Conservation (phyloP, 176 grass and related monocot species). For the Carex littledalei region DNA sequence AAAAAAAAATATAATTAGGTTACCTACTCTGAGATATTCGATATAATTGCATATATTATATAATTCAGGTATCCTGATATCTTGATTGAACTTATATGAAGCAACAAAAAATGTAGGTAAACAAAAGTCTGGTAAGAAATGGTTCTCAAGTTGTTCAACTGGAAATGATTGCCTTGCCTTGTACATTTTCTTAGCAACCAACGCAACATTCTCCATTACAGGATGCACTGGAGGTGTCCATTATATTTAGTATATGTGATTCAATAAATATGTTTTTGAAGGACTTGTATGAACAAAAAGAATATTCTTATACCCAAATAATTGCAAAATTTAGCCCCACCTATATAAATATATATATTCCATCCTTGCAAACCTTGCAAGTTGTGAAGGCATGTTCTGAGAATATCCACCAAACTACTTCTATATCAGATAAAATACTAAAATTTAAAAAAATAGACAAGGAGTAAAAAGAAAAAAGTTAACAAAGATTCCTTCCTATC, state of each 20-base stretch:
- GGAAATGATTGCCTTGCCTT: neutral
- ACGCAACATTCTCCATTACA: neutral
- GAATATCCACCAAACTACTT: conserved; percentile 19
- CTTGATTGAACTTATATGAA: neutral
- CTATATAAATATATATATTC: neutral
- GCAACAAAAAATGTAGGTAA: neutral
- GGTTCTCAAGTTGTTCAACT: neutral
- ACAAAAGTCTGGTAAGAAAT: neutral
- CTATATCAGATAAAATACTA: neutral
- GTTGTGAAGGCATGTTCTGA: neutral
- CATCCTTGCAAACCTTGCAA: neutral
- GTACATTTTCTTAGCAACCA: neutral
- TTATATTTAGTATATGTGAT: no score
- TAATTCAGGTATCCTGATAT: neutral
- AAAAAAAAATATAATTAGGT: neutral
- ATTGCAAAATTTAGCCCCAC: conserved; percentile 3
- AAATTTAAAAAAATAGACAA: neutral
- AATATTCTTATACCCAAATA: neutral
- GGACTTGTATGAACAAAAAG: neutral
- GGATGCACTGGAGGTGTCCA: no score
- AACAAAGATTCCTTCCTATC: conserved; percentile 19
- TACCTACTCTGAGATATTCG: neutral
- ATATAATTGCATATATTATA: no score
- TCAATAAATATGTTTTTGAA: neutral
- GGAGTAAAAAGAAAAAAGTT: neutral